Base-by-base conservation (phyloP, 1,284 basidiomycete species). In the Apiotrichum sp. region DNA sequence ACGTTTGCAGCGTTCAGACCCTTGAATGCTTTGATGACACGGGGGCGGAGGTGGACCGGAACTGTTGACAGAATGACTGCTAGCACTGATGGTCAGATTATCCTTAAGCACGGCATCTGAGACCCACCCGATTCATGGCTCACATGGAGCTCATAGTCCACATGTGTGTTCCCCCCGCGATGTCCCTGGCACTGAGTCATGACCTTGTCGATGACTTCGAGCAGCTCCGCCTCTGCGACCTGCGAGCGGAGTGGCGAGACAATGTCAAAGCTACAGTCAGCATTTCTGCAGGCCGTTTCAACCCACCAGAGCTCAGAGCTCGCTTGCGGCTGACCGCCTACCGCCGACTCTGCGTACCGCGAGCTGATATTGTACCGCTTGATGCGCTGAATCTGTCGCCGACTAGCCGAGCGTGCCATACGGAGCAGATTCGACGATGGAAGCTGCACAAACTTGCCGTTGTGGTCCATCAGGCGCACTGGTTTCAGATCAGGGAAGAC, bases 351-450 rank as follows among this genome's bases (percentile, higher is more conserved):
- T 0, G 62, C 49, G 53, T 85, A 92, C 9, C 85, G 83, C 58
- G 86, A 82, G 35, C 84, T 81, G 36, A 95, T 85, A 73, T 92
- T 87, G 75, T 88, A 96, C 14, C 93, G 82, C 75, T 98, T 97
- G 73, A 96, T 91, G 42, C 93, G 80, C 63, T 83, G 83, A 49
- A 84, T 82, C 47, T 83, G 83, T 13, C 81, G 82, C 55, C 88
- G 80, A 0, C 88, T 89, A 14, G 90, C 90, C 42, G 89, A 79
- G 47, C 92, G 81, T 8, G 93, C 91, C 72, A 97, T 95, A 0
- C 88, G 86, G 2, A 88, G 79, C 11, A 93, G 78, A 11, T 86
- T 82, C 58, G 89, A 86, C 57, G 85, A 85, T 0, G 91, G 88
- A 33, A 96, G 79, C 41, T 83, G 81, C 3, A 95, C 86, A 1